Conservation (phyloP, 768 basidiomycete species). For the Dendrothele bispora region DNA sequence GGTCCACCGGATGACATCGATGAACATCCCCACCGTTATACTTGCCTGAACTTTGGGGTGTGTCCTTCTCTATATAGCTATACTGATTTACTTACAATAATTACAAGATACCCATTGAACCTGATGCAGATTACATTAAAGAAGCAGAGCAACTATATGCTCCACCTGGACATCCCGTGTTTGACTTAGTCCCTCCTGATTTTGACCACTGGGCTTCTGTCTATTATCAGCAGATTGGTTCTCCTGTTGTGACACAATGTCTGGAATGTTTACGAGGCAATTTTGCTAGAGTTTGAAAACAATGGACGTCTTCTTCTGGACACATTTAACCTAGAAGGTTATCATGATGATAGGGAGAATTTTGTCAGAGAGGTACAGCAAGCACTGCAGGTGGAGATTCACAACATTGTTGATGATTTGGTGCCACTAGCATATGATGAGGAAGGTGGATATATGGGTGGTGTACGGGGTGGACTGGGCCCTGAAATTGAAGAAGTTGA, state of each 20-base stretch:
- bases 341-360: too few relatives aligned
- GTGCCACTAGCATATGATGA: too few relatives aligned
- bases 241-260: neutral
- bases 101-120: neutral
- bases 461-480: too few relatives aligned
- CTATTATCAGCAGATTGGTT: constrained; percentile 3
- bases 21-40: constrained; percentile 22
- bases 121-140: neutral
- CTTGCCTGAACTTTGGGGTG: constrained; percentile 32
- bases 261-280: constrained; percentile 7
- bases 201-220: neutral
- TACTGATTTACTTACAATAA: neutral
- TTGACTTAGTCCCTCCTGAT: constrained; percentile 1
- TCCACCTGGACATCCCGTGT: constrained; percentile 6
- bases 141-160: constrained; percentile 7
- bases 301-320: too few relatives aligned
- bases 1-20: constrained; percentile 31
- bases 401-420: too few relatives aligned
- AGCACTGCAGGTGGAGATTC: too few relatives aligned
- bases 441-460: too few relatives aligned
- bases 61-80: neutral
- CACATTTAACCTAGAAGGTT: too few relatives aligned
- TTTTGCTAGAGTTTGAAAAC: too few relatives aligned
- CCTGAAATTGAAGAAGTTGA: too few relatives aligned
- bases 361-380: too few relatives aligned